A percentile compares a stretch with the other conserved stretches of the same genome.
phyloP scores from a whole-genome alignment of 805 yeast genomes.

The Martiniozyma abietophila region DNA sequence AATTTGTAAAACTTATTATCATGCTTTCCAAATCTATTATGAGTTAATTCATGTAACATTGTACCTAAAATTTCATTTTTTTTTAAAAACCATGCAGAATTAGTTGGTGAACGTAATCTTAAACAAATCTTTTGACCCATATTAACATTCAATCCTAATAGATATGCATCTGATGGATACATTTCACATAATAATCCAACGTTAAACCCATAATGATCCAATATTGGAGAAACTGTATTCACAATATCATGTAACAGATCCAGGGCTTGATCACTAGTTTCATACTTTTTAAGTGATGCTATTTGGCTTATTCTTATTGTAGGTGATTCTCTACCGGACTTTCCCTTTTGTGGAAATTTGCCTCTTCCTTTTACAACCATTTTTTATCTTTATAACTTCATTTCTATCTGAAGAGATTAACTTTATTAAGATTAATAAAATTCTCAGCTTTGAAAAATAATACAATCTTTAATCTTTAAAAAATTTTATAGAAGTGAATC shows the following conservation, averaged over 20 bases:
- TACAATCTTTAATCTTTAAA: too few species aligned
- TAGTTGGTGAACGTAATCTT: slow-evolving; percentile 52
- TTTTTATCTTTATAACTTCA: background rate
- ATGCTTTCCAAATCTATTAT: slow-evolving; percentile 75
- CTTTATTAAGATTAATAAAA: background rate
- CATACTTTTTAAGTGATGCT: slow-evolving; percentile 40
- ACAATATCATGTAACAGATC: slow-evolving; percentile 62
- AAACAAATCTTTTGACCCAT: slow-evolving; percentile 64
- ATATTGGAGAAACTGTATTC: slow-evolving; percentile 63
- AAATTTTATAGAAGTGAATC: too few species aligned
- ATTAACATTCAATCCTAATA: slow-evolving; percentile 80
- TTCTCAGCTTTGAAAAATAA: background rate
- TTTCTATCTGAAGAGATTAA: too few species aligned
- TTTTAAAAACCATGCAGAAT: slow-evolving; percentile 47
- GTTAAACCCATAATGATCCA: slow-evolving; percentile 55
- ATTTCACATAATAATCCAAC: slow-evolving; percentile 71
- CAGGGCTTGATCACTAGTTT: slow-evolving; percentile 39
- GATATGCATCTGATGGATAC: slow-evolving; percentile 55
- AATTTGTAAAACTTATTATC: slow-evolving; percentile 58
- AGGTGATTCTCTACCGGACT: slow-evolving; percentile 24
- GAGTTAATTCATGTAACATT: slow-evolving; percentile 81
- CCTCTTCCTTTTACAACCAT: slow-evolving; percentile 24
- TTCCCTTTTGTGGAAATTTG: slow-evolving; percentile 6
- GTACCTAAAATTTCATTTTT: slow-evolving; percentile 66
- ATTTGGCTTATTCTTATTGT: slow-evolving; percentile 24